Percentiles rank a stretch among this genome's conserved stretches.
These are phyloP conservation scores for Blastobotrys terrestris DNA, from an alignment of 805 yeast species.

Conservation along the genomic window DNA sequence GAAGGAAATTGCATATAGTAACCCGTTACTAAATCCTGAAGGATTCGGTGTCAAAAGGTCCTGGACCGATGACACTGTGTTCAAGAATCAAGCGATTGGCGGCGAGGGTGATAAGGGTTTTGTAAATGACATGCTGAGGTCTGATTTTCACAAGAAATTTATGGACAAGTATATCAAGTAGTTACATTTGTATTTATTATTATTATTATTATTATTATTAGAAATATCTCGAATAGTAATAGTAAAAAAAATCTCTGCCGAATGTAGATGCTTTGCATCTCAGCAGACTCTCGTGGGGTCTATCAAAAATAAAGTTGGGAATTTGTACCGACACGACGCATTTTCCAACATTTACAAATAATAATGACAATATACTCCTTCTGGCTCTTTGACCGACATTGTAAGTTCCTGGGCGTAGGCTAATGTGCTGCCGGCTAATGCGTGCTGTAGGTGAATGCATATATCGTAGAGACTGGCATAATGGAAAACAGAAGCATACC, in stretches of 20 bases:
- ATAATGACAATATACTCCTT: constrained; percentile 73
- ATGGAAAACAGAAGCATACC: background rate
- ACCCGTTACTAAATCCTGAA: constrained; percentile 26
- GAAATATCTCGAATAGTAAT: too few relatives aligned
- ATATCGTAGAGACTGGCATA: constrained; percentile 65
- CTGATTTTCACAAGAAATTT: constrained; percentile 34
- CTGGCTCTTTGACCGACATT: constrained; percentile 88
- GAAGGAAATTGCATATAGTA: constrained; percentile 27
- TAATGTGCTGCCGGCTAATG: background rate
- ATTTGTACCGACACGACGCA: background rate
- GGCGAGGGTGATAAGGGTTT: constrained; percentile 23
- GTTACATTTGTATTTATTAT: background rate
- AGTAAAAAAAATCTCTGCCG: too few relatives aligned
- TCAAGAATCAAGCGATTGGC: constrained; percentile 30
- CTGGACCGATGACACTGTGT: constrained; percentile 34
- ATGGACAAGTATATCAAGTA: constrained; percentile 30
- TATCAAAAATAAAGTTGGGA: too few relatives aligned
- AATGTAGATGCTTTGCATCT: too few relatives aligned
- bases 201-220: background rate
- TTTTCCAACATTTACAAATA: background rate
- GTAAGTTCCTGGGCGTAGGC: constrained; percentile 34
- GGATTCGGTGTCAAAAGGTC: constrained; percentile 21
- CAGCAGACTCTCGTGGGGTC: too few relatives aligned
- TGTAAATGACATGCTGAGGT: constrained; percentile 33
- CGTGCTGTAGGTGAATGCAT: constrained; percentile 55